Conservation (phyloP, 805 yeast species). For the Komagataella phaffii region DNA sequence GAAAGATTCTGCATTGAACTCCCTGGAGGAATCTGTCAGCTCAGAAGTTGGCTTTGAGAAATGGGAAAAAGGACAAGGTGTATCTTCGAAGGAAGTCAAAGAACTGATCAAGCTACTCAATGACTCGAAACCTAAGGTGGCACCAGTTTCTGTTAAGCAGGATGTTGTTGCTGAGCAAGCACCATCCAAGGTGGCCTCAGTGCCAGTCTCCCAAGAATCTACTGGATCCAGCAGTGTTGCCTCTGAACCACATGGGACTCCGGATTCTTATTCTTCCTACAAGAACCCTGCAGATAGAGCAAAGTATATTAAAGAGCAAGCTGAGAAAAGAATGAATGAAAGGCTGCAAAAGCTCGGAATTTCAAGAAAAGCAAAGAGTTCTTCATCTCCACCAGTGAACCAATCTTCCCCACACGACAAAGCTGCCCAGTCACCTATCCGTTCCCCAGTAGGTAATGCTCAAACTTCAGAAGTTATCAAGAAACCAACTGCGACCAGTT, state of each 20-base stretch:
- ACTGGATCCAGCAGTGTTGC: constrained; percentile 1
- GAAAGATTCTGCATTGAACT: constrained; percentile 22
- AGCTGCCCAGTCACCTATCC: constrained; percentile 7
- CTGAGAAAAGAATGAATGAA: constrained; percentile 72
- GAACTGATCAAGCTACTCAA: constrained; percentile 46
- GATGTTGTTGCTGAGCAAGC: constrained; percentile 1
- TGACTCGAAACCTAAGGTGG: constrained; percentile 13
- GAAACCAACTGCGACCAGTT: constrained; percentile 1
- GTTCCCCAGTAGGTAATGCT: constrained; percentile 3
- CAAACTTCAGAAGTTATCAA: neutral
- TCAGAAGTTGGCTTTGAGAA: constrained; percentile 41
- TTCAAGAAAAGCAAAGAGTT: constrained; percentile 20
- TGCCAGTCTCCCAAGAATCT: neutral
- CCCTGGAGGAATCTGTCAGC: constrained; percentile 15
- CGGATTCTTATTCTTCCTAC: constrained; percentile 13
- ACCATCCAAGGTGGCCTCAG: neutral
- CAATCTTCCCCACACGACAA: neutral
- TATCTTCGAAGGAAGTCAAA: constrained; percentile 48
- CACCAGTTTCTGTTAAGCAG: constrained; percentile 5
- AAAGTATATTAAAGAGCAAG: constrained; percentile 73
- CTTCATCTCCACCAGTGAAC: constrained; percentile 1
- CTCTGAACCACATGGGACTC: constrained; percentile 1
- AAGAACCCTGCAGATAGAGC: constrained; percentile 55
- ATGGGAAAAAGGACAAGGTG: constrained; percentile 77
- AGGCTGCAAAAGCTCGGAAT: constrained; percentile 73